These are phyloP conservation scores for Jackrogersella minutella DNA, from an alignment of 495 filamentous ascomycete species.

Conservation along the genomic window DNA sequence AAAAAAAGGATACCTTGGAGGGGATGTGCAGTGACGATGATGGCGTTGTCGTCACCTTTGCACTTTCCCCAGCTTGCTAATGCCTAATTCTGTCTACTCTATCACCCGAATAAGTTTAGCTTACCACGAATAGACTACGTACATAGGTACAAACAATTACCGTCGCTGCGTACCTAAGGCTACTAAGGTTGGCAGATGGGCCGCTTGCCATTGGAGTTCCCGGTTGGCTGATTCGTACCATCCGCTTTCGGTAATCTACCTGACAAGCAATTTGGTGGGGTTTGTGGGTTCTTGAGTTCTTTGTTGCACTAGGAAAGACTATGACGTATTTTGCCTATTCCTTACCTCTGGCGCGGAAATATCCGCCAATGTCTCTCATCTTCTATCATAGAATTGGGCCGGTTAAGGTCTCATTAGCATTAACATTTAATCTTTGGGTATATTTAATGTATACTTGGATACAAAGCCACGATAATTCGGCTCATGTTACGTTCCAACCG, in stretches of 20 bases:
- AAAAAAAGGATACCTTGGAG: conserved; percentile 23
- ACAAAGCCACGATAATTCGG: no score
- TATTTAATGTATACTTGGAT: no score
- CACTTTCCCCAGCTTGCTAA: conserved; percentile 16
- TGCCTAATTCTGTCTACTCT: conserved; percentile 19
- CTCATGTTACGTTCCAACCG: no score
- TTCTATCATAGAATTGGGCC: no score
- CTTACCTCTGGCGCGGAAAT: background rate
- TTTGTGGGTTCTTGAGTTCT: conserved; percentile 13
- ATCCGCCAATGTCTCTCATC: background rate
- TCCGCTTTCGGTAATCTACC: conserved; percentile 34
- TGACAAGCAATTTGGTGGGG: conserved; percentile 18
- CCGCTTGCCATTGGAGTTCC: background rate
- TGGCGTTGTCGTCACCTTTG: conserved; percentile 42
- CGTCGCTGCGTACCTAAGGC: conserved; percentile 1
- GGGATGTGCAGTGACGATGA: conserved; percentile 32
- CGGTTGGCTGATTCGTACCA: conserved; percentile 12
- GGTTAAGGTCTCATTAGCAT: no score
- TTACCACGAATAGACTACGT: no score
- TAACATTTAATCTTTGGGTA: no score
- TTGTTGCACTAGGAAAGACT: conserved; percentile 5
- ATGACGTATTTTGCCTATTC: background rate
- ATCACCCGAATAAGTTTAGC: conserved; percentile 29
- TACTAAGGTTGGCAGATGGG: no score
- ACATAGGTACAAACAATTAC: no score